A percentile compares a stretch with the other conserved stretches of the same genome.
Evolutionary conservation across 208 protist species (phyloP).

Genomic region (Trichomonas vaginalis): DNA sequence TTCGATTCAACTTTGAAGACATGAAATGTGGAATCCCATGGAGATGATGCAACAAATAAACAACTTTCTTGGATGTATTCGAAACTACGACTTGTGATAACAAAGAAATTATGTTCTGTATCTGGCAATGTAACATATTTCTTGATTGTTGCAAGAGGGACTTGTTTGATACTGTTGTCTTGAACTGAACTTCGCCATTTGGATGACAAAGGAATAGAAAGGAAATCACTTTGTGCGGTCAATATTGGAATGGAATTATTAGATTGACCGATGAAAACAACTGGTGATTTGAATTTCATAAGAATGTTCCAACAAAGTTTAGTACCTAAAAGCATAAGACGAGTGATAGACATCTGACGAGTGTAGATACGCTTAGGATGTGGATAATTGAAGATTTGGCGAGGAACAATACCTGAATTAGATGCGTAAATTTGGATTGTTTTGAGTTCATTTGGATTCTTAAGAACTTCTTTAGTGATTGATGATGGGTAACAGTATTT

Average conservation of each 20-base stretch:
- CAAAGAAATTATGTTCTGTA: neutral
- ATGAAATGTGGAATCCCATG: neutral
- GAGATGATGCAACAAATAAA: neutral
- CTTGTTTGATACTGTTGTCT: neutral
- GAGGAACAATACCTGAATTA: neutral
- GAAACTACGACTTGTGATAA: neutral
- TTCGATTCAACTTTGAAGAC: neutral
- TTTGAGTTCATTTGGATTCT: neutral
- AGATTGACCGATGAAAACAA: neutral
- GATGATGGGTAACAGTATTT: neutral
- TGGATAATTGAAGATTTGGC: neutral
- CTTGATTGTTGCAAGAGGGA: neutral
- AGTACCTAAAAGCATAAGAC: neutral
- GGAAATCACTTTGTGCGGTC: neutral
- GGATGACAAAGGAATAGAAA: neutral
- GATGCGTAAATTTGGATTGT: neutral
- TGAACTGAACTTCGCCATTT: neutral
- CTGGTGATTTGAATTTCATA: neutral
- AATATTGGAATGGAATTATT: neutral
- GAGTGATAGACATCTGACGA: neutral
- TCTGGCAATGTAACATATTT: neutral
- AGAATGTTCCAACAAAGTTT: neutral
- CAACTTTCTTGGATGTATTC: neutral
- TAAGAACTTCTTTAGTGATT: neutral
- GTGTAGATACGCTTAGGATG: neutral